A percentile compares a stretch with the other conserved stretches of the same genome.
These are phyloP conservation scores for Lactifluus rugatus DNA, from an alignment of 768 basidiomycete genomes.

Conservation along the genomic window DNA sequence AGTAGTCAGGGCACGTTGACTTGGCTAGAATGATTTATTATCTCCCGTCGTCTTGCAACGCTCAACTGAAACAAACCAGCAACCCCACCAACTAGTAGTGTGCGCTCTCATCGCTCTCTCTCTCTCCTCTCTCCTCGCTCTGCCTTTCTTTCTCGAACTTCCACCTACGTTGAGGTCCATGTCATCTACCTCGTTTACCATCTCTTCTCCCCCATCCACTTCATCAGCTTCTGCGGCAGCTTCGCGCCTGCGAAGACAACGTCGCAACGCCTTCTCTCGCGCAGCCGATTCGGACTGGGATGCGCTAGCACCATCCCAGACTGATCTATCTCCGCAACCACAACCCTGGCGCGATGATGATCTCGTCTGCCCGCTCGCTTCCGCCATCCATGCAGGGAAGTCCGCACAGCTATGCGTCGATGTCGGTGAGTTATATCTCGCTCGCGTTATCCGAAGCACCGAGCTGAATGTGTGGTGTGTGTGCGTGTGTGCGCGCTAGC, in stretches of 20 bases:
- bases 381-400: not conserved
- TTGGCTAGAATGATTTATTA: not conserved
- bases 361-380: conserved; percentile 10
- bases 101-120: not conserved
- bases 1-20: too few relatives aligned
- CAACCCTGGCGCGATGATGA: conserved; percentile 1
- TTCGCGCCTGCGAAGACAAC: conserved; percentile 3
- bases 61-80: not conserved
- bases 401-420: not conserved
- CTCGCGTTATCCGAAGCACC: too few relatives aligned
- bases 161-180: not conserved
- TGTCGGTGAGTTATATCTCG: not conserved
- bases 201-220: not conserved
- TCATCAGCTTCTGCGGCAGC: not conserved
- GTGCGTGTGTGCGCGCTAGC: too few relatives aligned
- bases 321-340: not conserved
- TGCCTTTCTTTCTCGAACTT: too few relatives aligned
- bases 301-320: not conserved
- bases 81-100: not conserved
- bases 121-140: too few relatives aligned
- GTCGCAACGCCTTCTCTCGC: conserved; percentile 6
- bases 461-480: too few relatives aligned
- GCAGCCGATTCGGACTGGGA: conserved; percentile 8
- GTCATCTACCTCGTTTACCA: too few relatives aligned
- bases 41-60: not conserved